Conservation (phyloP, 169 alveolate genomes). For the Plasmodium reichenowi region DNA sequence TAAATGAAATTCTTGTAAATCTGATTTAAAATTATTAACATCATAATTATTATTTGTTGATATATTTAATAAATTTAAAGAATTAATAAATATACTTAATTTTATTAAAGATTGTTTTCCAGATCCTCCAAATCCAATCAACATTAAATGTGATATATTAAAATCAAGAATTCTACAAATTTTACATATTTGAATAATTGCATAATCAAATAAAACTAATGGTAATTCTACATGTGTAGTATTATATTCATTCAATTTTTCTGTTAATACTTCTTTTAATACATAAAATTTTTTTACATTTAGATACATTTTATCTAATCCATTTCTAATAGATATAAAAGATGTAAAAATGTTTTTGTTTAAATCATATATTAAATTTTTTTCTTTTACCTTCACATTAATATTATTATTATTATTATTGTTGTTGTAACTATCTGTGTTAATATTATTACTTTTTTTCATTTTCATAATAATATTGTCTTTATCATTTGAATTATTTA, state of each 20-base stretch:
- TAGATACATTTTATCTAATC: constrained; percentile 91
- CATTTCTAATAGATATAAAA: constrained; percentile 92
- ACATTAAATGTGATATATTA: constrained; percentile 95
- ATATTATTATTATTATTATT: neutral
- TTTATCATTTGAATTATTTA: neutral
- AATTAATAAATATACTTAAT: constrained; percentile 93
- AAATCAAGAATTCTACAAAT: constrained; percentile 93
- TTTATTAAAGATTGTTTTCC: constrained; percentile 95
- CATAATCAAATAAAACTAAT: constrained; percentile 95
- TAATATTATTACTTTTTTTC: neutral
- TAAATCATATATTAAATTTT: constrained; percentile 83
- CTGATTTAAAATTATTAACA: constrained; percentile 90
- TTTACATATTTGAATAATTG: constrained; percentile 94
- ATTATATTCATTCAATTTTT: constrained; percentile 92
- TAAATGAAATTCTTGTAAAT: constrained; percentile 93
- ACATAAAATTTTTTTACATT: constrained; percentile 87
- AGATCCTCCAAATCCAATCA: constrained; percentile 98
- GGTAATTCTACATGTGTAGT: constrained; percentile 93
- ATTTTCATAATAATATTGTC: neutral
- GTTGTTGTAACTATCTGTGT: neutral
- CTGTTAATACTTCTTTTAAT: constrained; percentile 91
- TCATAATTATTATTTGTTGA: constrained; percentile 93
- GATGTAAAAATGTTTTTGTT: constrained; percentile 90
- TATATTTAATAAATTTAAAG: constrained; percentile 90
- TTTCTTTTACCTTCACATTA: constrained; percentile 63